Percentiles rank a stretch among this genome's conserved stretches.
Conservation (phyloP, 129 eudicot species). For the sunflower (Helianthus annuus) region HanXRQr2.0-SUNRISE NC_035441.2:151759515-151760014, state of each 20-base stretch:
- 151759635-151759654: neutral
- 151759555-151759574: conserved; percentile 46
- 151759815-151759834: neutral
- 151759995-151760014: neutral
- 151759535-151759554: conserved; percentile 51
- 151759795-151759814: neutral
- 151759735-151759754: neutral
- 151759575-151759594: conserved; percentile 22
- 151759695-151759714: conserved; percentile 8
- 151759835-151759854: neutral
- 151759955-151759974: conserved; percentile 12
- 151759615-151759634: neutral
- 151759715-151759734: neutral
- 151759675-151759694: neutral
- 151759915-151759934: conserved; percentile 14
- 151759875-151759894: conserved; percentile 26
- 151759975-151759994: conserved; percentile 13
- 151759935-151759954: conserved; percentile 26
- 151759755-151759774: neutral
- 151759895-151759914: conserved; percentile 24
- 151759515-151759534: conserved; percentile 41
- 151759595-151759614: neutral
- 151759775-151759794: neutral
- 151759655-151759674: neutral
- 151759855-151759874: conserved; percentile 24